These are phyloP conservation scores for Talaromyces sp. DNA, from an alignment of 2,329 filamentous ascomycete species.

Conservation along the genomic window DNA sequence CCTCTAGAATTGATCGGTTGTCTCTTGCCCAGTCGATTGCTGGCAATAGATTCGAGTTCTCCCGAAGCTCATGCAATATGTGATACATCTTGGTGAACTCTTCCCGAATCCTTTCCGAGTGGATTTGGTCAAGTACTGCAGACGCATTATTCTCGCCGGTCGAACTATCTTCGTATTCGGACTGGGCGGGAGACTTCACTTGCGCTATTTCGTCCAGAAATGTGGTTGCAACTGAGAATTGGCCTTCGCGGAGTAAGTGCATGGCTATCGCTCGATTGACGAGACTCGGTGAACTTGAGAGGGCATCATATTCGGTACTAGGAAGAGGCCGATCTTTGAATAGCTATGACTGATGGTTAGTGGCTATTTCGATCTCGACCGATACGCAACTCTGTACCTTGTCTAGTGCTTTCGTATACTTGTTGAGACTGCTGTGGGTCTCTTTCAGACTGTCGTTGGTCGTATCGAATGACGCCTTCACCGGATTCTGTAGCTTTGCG, in stretches of 20 bases:
- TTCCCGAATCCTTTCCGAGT: slow-evolving; percentile 66
- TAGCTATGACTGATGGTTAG: slow-evolving; percentile 43
- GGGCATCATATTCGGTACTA: slow-evolving; percentile 73
- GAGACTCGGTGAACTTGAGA: slow-evolving; percentile 68
- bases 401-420: slow-evolving; percentile 80
- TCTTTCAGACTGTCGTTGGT: slow-evolving; percentile 79
- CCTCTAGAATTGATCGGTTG: slow-evolving; percentile 68
- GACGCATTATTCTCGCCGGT: slow-evolving; percentile 34
- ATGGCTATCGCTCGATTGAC: slow-evolving; percentile 94
- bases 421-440: slow-evolving; percentile 74
- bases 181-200: slow-evolving; percentile 39
- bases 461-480: slow-evolving; percentile 74
- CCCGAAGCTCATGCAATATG: slow-evolving; percentile 74
- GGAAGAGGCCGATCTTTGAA: slow-evolving; percentile 67
- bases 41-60: slow-evolving; percentile 66
- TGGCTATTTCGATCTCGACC: neutral
- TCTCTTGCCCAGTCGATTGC: slow-evolving; percentile 82
- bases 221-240: slow-evolving; percentile 80
- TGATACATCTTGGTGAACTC: slow-evolving; percentile 88
- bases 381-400: slow-evolving; percentile 53
- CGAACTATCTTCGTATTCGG: slow-evolving; percentile 28
- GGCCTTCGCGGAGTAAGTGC: slow-evolving; percentile 91
- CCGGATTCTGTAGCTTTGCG: slow-evolving; percentile 78
- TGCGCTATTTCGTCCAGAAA: slow-evolving; percentile 70
- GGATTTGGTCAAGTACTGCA: slow-evolving; percentile 54